Base-by-base conservation (phyloP, 2,329 filamentous ascomycete genomes). In the Coleophoma cylindrospora region DNA sequence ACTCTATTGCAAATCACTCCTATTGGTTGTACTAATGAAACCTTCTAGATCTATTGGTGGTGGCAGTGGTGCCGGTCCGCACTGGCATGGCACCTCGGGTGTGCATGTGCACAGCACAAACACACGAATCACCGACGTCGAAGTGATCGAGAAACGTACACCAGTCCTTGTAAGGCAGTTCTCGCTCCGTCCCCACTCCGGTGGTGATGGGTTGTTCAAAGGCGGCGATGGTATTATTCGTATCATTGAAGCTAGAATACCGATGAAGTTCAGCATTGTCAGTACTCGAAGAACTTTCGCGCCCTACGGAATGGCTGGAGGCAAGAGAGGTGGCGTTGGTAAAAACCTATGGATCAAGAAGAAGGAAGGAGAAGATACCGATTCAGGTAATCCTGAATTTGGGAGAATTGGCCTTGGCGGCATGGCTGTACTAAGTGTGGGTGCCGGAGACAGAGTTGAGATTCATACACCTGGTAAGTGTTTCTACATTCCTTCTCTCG, bases 281-380 rank as follows among this genome's bases (percentile, higher is more conserved):
- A 86, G 81, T 6, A 88, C 94, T 66, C 67, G 89, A 14, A 71
- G 89, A 27, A 85, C 90, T 0, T 82, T 86, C 56, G 75, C 80
- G 37, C 89, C 89, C 2, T 95, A 90, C 56, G 91, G 91, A 0
- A 74, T 96, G 55, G 83, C 83, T 17, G 91, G 91, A 1, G 91
- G 91, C 4, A 84, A 83, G 47, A 85, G 90, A 51, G 91, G 83
- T 0, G 70, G 80, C 58, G 84, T 86, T 46, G 91, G 91, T 0
- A 70, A 89, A 55, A 96, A 96, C 57, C 71, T 92, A 40, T 47
- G 37, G 34, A 40, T 47, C 21, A 14, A 17, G 13, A 38, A 6
- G 12, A 17, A 38, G 14, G 36, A 38, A 38, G 27, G 9, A 10
- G 27, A 27, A 27, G 27, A 27, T 27, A 6, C 27, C 27, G 27